phyloP scores from a whole-genome alignment of 345 rosid species.

The Odontarrhena argentea region DNA sequence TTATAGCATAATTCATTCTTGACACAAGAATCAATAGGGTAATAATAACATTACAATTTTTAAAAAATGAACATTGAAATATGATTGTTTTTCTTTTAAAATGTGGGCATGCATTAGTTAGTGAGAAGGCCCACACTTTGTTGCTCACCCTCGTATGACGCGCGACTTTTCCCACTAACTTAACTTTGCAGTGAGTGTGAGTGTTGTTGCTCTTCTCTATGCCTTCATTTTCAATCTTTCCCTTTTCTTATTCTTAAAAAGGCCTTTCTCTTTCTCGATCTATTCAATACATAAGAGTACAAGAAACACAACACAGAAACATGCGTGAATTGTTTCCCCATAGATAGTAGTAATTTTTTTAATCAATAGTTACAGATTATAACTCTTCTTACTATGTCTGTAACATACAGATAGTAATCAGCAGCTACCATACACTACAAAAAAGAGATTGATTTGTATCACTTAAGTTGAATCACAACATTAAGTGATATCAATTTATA shows the following conservation, averaged over 20 bases:
- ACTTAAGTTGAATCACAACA: too few species aligned
- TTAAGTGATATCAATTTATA: too few species aligned
- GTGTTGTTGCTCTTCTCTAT: conserved; percentile 33
- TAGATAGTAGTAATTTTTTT: background rate
- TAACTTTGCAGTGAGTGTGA: conserved; percentile 37
- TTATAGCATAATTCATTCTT: conserved; percentile 4
- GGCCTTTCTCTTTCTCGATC: conserved; percentile 37
- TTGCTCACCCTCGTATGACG: conserved; percentile 40
- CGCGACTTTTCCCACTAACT: conserved; percentile 39
- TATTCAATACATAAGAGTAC: conserved; percentile 16
- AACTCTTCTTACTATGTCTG: conserved; percentile 3
- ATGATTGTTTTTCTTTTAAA: background rate
- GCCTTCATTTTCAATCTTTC: conserved; percentile 35
- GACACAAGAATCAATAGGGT: background rate
- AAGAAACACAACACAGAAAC: conserved; percentile 36
- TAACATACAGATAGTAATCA: conserved; percentile 6
- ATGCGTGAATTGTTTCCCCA: conserved; percentile 34
- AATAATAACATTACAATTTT: background rate
- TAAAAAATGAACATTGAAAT: too few species aligned
- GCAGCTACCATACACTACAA: background rate
- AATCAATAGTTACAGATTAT: background rate
- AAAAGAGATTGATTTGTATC: too few species aligned
- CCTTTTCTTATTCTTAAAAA: conserved; percentile 37
- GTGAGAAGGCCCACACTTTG: conserved; percentile 39
- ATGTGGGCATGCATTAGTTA: conserved; percentile 34